Conservation (phyloP, 2,329 filamentous ascomycete genomes). For the Colletotrichum echinochloae region DNA sequence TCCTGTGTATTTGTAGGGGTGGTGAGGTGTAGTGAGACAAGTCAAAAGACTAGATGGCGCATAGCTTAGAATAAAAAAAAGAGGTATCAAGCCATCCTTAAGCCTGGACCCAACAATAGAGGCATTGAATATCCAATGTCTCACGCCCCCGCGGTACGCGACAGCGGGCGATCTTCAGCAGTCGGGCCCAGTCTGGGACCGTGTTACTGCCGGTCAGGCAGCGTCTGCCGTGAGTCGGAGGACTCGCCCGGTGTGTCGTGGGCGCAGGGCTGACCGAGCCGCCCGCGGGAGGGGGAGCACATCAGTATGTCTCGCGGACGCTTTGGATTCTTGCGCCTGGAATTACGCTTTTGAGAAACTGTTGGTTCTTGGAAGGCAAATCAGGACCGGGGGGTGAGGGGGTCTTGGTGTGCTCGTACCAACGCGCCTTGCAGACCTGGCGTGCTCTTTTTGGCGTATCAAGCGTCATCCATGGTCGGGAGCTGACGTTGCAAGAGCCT, state of each 20-base stretch:
- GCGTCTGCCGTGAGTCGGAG: slow-evolving; percentile 10
- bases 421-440: slow-evolving; percentile 30
- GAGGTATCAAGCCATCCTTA: neutral
- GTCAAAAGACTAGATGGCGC: neutral
- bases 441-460: slow-evolving; percentile 32
- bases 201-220: slow-evolving; percentile 3
- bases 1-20: neutral
- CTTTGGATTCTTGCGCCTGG: slow-evolving; percentile 23
- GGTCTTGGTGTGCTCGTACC: too few relatives aligned
- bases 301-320: slow-evolving; percentile 15
- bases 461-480: slow-evolving; percentile 23
- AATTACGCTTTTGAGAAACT: neutral
- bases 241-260: slow-evolving; percentile 8
- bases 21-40: neutral
- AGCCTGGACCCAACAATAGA: neutral
- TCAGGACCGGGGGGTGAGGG: neutral
- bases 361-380: neutral
- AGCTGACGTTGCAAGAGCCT: neutral
- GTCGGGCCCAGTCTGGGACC: neutral
- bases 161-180: too few relatives aligned
- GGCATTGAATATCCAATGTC: neutral
- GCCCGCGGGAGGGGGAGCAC: slow-evolving; percentile 26
- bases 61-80: neutral
- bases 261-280: slow-evolving; percentile 18
- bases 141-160: too few relatives aligned